Evolutionary conservation across 352 stramenopile genomes (phyloP).

Genomic region (Phytophthora rubi): DNA sequence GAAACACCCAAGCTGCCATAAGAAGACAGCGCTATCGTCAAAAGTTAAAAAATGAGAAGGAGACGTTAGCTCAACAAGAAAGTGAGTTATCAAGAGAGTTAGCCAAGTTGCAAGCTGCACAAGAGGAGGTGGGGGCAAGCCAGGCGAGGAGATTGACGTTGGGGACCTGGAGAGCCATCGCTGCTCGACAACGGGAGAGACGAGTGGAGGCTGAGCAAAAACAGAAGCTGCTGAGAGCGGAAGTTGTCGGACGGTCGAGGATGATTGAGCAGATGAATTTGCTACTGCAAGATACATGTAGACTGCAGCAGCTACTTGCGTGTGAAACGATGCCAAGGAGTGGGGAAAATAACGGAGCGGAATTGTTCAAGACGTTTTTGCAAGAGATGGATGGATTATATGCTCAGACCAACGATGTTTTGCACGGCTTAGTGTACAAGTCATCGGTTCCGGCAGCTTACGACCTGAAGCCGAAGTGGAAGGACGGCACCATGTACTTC

Average conservation of each 20-base stretch:
- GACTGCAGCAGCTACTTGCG: background rate
- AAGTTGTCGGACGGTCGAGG: conserved; percentile 9
- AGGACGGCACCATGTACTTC: conserved; percentile 20
- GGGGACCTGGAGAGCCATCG: conserved; percentile 20
- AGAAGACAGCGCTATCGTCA: conserved; percentile 20
- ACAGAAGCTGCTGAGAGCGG: conserved; percentile 10
- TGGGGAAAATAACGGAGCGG: background rate
- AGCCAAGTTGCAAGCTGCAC: background rate
- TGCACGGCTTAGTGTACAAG: conserved; percentile 14
- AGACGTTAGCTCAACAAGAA: conserved; percentile 10
- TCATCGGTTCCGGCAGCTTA: background rate
- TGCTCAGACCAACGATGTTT: conserved; percentile 17
- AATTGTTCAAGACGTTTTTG: conserved; percentile 11
- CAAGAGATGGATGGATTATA: conserved; percentile 10
- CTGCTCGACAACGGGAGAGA: conserved; percentile 18
- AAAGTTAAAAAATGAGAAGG: conserved; percentile 23
- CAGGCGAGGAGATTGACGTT: conserved; percentile 9
- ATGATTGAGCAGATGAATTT: conserved; percentile 18
- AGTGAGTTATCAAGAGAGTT: conserved; percentile 1
- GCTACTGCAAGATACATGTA: conserved; percentile 7
- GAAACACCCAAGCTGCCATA: conserved; percentile 21
- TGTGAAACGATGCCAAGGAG: background rate
- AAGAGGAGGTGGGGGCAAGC: background rate
- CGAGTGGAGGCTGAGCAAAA: conserved; percentile 18
- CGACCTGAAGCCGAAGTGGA: conserved; percentile 7